Evolutionary conservation across 2,329 filamentous ascomycete genomes (phyloP).

Genomic region (Teratosphaeriaceae sp.): DNA sequence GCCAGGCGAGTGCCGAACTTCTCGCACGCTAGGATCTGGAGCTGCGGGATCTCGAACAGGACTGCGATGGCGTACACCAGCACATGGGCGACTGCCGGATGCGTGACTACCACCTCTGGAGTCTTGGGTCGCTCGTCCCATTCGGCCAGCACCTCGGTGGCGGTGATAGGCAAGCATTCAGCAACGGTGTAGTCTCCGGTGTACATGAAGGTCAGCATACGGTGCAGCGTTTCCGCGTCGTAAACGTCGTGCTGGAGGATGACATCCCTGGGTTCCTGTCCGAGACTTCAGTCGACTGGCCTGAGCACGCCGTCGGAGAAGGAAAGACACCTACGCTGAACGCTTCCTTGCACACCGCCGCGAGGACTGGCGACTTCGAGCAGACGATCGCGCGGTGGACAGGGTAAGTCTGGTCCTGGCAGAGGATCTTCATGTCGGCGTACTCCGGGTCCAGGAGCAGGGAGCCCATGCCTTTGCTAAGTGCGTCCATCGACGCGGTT

Average conservation of each 20-base stretch:
- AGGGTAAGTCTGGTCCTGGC: slow-evolving; percentile 6
- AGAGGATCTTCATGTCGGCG: slow-evolving; percentile 14
- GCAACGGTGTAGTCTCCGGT: slow-evolving; percentile 10
- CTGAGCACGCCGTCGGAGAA: too few relatives aligned
- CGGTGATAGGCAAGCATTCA: too few relatives aligned
- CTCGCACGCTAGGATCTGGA: slow-evolving; percentile 6
- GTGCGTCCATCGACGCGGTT: not conserved
- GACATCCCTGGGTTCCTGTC: slow-evolving; percentile 1
- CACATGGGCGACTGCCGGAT: slow-evolving; percentile 9
- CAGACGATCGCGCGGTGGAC: slow-evolving; percentile 14
- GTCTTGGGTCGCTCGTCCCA: too few relatives aligned
- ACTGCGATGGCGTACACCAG: slow-evolving; percentile 9
- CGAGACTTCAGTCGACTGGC: too few relatives aligned
- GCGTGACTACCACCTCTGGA: too few relatives aligned
- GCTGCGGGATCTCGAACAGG: slow-evolving; percentile 8
- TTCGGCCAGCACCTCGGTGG: too few relatives aligned
- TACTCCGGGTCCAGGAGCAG: slow-evolving; percentile 6
- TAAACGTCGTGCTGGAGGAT: slow-evolving; percentile 9
- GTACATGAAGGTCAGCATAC: slow-evolving; percentile 15
- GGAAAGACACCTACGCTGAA: too few relatives aligned
- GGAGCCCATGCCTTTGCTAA: not conserved
- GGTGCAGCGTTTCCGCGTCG: slow-evolving; percentile 10
- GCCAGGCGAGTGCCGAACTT: slow-evolving; percentile 4
- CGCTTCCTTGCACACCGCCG: slow-evolving; percentile 5
- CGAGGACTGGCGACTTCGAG: slow-evolving; percentile 9